Conservation (phyloP, 2,329 filamentous ascomycete species). For the Colletotrichum sp. region DNA sequence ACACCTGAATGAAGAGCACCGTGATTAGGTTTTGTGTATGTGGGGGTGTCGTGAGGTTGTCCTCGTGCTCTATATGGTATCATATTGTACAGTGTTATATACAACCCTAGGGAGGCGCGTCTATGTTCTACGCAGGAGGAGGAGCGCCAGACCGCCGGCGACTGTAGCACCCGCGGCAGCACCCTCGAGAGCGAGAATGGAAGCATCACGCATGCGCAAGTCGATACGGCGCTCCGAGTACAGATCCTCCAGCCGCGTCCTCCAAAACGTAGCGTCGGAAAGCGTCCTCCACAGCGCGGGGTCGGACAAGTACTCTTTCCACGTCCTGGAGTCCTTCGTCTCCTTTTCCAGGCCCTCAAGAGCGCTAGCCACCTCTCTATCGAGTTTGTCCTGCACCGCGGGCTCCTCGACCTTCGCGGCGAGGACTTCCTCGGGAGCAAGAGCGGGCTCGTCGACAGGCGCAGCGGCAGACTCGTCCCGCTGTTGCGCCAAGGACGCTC, state of each 20-base stretch:
- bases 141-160: slow-evolving; percentile 57
- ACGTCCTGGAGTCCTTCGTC: slow-evolving; percentile 30
- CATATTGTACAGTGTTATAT: slow-evolving; percentile 19
- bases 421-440: background rate
- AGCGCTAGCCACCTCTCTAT: slow-evolving; percentile 10
- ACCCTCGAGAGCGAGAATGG: slow-evolving; percentile 71
- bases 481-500: slow-evolving; percentile 28
- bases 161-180: slow-evolving; percentile 69
- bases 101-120: slow-evolving; percentile 20
- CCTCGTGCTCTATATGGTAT: slow-evolving; percentile 20
- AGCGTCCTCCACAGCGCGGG: slow-evolving; percentile 29
- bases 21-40: background rate
- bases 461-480: slow-evolving; percentile 1
- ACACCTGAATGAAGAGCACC: background rate
- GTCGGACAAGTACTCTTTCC: slow-evolving; percentile 48
- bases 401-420: slow-evolving; percentile 4
- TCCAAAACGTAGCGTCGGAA: slow-evolving; percentile 39
- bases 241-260: slow-evolving; percentile 58
- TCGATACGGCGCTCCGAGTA: slow-evolving; percentile 69
- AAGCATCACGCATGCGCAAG: slow-evolving; percentile 72
- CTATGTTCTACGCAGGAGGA: slow-evolving; percentile 45
- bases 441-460: background rate
- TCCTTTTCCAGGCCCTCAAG: background rate
- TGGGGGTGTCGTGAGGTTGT: background rate
- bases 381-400: slow-evolving; percentile 3